These are phyloP conservation scores for Mucor plumbeus DNA, from an alignment of 371 early-diverging fungal species.

Conservation along the genomic window DNA sequence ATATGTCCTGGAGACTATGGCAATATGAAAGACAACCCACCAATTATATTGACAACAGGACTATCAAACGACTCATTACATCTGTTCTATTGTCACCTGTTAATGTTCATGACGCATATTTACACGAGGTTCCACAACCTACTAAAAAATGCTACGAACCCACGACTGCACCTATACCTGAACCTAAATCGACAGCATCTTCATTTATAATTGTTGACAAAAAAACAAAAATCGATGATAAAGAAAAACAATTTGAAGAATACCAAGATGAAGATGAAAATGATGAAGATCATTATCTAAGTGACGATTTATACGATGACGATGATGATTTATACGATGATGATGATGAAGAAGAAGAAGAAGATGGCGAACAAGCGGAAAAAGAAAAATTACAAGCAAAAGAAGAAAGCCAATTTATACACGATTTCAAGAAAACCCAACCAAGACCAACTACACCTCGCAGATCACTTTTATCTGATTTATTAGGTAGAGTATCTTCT, in stretches of 20 bases:
- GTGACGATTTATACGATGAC: slow-evolving; percentile 2
- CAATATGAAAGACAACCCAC: slow-evolving; percentile 16
- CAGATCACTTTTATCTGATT: slow-evolving; percentile 33
- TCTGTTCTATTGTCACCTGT: slow-evolving; percentile 28
- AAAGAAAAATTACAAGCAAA: slow-evolving; percentile 16
- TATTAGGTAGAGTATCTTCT: slow-evolving; percentile 21
- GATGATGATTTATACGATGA: slow-evolving; percentile 21
- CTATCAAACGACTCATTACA: slow-evolving; percentile 26
- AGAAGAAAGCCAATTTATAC: slow-evolving; percentile 5
- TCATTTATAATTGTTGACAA: neutral
- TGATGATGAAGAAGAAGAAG: slow-evolving; percentile 26
- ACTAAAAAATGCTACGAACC: slow-evolving; percentile 9
- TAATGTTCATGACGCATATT: slow-evolving; percentile 27
- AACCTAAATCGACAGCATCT: neutral
- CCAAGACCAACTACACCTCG: slow-evolving; percentile 27
- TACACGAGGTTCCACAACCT: slow-evolving; percentile 32
- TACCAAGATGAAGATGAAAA: neutral
- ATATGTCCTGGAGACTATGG: slow-evolving; percentile 45
- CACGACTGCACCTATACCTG: neutral
- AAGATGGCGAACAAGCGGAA: slow-evolving; percentile 28
- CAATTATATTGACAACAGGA: slow-evolving; percentile 18
- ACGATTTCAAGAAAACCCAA: slow-evolving; percentile 27
- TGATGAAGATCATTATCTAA: neutral
- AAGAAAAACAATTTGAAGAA: neutral
- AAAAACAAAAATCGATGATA: neutral